Percentiles rank a stretch among this genome's conserved stretches.
These are phyloP conservation scores for Trichoderma sp. DNA, from an alignment of 2,329 filamentous ascomycete species.

Conservation along the genomic window DNA sequence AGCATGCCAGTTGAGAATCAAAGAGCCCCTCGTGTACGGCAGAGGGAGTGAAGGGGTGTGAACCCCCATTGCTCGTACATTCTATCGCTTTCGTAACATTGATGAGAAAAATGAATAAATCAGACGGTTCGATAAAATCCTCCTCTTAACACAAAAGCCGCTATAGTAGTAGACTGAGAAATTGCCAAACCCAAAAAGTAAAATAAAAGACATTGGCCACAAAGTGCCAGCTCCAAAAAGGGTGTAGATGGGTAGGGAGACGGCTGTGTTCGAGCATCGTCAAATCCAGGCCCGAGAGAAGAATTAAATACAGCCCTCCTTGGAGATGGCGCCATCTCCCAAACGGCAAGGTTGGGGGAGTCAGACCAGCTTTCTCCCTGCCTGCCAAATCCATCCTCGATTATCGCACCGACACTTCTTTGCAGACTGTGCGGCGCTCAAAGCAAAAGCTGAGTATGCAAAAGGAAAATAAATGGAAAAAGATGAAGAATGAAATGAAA, in stretches of 20 bases:
- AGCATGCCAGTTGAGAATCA: conserved; percentile 32
- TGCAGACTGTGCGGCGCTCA: background rate
- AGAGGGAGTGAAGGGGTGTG: conserved; percentile 32
- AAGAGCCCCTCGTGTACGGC: conserved; percentile 32
- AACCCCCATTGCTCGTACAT: conserved; percentile 41
- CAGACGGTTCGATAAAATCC: conserved; percentile 22
- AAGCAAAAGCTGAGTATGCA: background rate
- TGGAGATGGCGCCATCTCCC: background rate
- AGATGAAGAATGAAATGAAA: background rate
- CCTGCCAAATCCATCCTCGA: background rate
- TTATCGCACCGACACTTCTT: conserved; percentile 12
- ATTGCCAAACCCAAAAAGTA: background rate
- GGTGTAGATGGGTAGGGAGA: background rate
- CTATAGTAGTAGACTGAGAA: background rate
- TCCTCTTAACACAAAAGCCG: conserved; percentile 30
- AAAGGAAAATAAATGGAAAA: background rate
- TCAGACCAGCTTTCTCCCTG: conserved; percentile 4
- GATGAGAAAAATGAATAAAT: conserved; percentile 16
- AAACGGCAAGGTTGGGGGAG: conserved; percentile 5
- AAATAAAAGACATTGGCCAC: background rate
- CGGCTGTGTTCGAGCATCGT: background rate
- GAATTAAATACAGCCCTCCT: background rate
- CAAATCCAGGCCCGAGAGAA: background rate
- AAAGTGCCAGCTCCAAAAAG: background rate
- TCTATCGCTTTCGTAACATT: conserved; percentile 38